Evolutionary conservation across 176 grass and related monocot genomes (phyloP).

Genomic region (Eragrostis curvula): DNA sequence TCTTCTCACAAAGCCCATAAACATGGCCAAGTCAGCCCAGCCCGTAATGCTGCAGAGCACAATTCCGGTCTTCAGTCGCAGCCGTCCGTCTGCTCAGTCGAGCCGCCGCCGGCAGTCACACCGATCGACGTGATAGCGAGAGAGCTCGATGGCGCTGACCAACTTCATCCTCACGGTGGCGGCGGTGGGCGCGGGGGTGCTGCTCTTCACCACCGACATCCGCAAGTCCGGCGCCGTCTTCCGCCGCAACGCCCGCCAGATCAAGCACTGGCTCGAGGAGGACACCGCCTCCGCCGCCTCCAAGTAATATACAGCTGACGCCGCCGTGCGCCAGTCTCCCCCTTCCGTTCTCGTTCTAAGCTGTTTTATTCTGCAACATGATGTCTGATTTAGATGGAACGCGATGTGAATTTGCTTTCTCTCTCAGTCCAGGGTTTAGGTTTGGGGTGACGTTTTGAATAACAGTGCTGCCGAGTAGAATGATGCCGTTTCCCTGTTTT

Average conservation of each 20-base stretch:
- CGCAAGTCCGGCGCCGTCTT: conserved; percentile 75
- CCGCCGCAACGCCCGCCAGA: conserved; percentile 83
- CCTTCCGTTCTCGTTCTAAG: not conserved
- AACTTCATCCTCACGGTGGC: conserved; percentile 86
- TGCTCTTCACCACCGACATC: conserved; percentile 89
- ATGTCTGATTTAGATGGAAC: not conserved
- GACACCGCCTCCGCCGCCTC: conserved; percentile 61
- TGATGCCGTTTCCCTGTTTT: not conserved
- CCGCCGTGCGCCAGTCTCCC: not conserved
- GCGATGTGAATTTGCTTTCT: not conserved
- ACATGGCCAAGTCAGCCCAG: no score
- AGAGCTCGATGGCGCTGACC: conserved; percentile 69
- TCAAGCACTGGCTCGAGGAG: conserved; percentile 83
- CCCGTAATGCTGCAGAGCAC: no score
- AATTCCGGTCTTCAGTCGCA: no score
- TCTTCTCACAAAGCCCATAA: no score
- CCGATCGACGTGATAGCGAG: not conserved
- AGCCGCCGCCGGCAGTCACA: conserved; percentile 16
- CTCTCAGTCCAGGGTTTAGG: not conserved
- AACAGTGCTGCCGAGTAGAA: not conserved
- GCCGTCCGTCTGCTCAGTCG: no score
- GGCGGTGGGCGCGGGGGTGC: conserved; percentile 54
- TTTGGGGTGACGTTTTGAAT: not conserved
- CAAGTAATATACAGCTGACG: conserved; percentile 23
- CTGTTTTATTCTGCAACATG: not conserved